Evolutionary conservation across 2,329 filamentous ascomycete genomes (phyloP).

Genomic region (Diaporthe sp.): DNA sequence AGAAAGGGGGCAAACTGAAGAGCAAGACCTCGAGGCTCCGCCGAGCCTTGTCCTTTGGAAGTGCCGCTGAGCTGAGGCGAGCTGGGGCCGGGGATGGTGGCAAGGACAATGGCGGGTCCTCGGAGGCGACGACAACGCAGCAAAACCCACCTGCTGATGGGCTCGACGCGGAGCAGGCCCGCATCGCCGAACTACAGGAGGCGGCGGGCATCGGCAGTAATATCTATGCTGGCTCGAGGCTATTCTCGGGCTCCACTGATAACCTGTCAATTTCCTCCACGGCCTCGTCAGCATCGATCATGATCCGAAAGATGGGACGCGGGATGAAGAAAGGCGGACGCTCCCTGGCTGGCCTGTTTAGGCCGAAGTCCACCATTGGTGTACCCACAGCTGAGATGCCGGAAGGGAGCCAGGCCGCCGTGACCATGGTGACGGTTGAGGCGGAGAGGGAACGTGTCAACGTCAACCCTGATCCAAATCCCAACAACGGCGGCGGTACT

Average conservation of each 20-base stretch:
- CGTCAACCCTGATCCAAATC: conserved; percentile 77
- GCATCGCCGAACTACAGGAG: conserved; percentile 93
- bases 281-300: conserved; percentile 89
- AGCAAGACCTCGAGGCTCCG: conserved; percentile 89
- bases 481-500: conserved; percentile 78
- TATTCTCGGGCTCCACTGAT: conserved; percentile 93
- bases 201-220: conserved; percentile 90
- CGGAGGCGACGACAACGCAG: conserved; percentile 67
- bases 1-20: conserved; percentile 82
- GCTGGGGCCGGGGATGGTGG: conserved; percentile 71
- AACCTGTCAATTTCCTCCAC: conserved; percentile 94
- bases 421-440: conserved; percentile 96
- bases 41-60: conserved; percentile 96
- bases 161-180: conserved; percentile 88
- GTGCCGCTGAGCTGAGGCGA: conserved; percentile 88
- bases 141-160: conserved; percentile 67
- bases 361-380: conserved; percentile 91
- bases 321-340: conserved; percentile 96
- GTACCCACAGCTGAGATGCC: conserved; percentile 78
- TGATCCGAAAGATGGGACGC: conserved; percentile 98
- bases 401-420: conserved; percentile 82
- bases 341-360: conserved; percentile 93
- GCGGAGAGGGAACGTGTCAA: conserved; percentile 89
- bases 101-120: conserved; percentile 51
- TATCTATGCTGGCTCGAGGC: conserved; percentile 89